Evolutionary conservation across 345 rosid genomes (phyloP).

Genomic region (Melastoma malabathricum): DNA sequence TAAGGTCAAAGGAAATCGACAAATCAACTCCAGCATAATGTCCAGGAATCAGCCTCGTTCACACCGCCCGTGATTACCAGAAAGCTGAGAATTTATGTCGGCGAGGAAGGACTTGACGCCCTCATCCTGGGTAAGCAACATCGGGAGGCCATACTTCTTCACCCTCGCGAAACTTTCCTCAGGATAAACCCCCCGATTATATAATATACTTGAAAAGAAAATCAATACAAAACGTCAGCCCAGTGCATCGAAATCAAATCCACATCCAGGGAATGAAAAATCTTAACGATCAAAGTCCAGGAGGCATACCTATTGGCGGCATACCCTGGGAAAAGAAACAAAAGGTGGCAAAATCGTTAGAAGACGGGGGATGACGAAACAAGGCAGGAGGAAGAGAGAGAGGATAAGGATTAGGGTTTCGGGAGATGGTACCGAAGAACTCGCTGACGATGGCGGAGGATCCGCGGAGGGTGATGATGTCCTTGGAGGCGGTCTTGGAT

Average conservation of each 20-base stretch:
- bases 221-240: constrained; percentile 2
- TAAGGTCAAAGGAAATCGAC: background rate
- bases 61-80: constrained; percentile 34
- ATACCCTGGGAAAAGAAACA: constrained; percentile 45
- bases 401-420: background rate
- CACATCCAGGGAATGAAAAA: background rate
- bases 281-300: constrained; percentile 1
- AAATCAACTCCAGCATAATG: background rate
- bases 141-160: constrained; percentile 92
- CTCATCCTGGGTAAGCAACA: constrained; percentile 85
- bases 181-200: constrained; percentile 89
- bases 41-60: background rate
- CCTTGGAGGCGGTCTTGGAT: constrained; percentile 61
- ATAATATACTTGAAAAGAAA: constrained; percentile 52
- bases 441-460: constrained; percentile 97
- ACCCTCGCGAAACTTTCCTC: constrained; percentile 86
- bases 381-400: background rate
- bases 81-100: constrained; percentile 52
- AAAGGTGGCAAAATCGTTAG: constrained; percentile 7
- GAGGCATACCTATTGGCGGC: constrained; percentile 77
- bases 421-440: constrained; percentile 52
- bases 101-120: constrained; percentile 71
- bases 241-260: background rate
- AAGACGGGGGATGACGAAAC: background rate
- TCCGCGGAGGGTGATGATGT: constrained; percentile 91